These are phyloP conservation scores for Xylaria sp. DNA, from an alignment of 495 filamentous ascomycete genomes.

Conservation along the genomic window DNA sequence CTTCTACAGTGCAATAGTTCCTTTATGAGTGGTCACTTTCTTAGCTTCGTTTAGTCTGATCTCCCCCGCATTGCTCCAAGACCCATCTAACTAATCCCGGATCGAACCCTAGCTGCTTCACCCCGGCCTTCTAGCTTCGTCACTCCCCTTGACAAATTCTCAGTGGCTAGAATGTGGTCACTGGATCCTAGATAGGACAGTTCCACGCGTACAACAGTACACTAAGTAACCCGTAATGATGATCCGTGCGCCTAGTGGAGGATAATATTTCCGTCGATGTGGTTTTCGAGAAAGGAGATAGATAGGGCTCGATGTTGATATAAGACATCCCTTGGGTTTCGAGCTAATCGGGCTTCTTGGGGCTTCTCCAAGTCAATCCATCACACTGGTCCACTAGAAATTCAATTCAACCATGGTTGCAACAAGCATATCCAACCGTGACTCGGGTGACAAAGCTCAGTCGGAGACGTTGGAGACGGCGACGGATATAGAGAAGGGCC, in stretches of 20 bases:
- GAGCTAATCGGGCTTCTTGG: neutral
- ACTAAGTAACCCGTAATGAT: neutral
- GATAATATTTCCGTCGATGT: neutral
- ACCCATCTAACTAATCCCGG: constrained; percentile 1
- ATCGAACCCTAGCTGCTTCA: neutral
- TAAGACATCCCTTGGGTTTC: neutral
- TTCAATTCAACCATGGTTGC: neutral
- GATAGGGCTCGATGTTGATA: neutral
- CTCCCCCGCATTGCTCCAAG: constrained; percentile 15
- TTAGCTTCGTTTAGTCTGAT: constrained; percentile 1
- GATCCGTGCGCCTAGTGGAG: neutral
- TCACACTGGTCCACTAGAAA: neutral
- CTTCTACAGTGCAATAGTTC: neutral
- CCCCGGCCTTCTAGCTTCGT: neutral
- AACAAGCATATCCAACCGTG: neutral
- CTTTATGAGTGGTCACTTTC: neutral
- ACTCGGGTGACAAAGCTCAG: constrained; percentile 8
- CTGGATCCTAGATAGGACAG: neutral
- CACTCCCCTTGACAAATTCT: constrained; percentile 8
- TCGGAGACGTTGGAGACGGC: constrained; percentile 3
- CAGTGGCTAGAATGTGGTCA: neutral
- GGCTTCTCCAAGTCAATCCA: neutral
- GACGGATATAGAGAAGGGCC: constrained; percentile 18
- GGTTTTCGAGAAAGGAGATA: neutral
- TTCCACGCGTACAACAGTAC: constrained; percentile 1